Evolutionary conservation across 495 filamentous ascomycete genomes (phyloP), one percentile per base, ranked within the genome.

Genomic region (Xanthoparmelia taractica): DNA sequence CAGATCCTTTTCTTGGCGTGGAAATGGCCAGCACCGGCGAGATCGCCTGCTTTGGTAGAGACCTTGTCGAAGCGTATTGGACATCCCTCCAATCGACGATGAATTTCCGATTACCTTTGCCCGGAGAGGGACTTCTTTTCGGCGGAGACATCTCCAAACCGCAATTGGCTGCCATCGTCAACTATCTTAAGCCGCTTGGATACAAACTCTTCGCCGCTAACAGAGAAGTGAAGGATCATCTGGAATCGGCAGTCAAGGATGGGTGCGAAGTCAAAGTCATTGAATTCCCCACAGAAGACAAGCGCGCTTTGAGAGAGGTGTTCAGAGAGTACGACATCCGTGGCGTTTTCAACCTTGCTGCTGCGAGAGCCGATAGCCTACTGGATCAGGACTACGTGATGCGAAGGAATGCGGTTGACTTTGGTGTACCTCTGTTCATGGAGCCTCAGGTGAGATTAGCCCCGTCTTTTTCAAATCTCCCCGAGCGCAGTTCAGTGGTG

Each of bases 1-100:
- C 94, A 41, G 94, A 98, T 72, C 94, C 94, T 29, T 98, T 95
- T 85, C 84, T 98, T 47, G 93, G 94, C 55, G 94, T 98, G 50
- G 94, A 98, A 77, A 98, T 98, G 94, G 80, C 91, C 34, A 91
- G 86, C 70, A 98, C 94, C 29, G 94, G 94, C 73, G 94, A 98
- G 78, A 93, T 98, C 78, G 94, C 94, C 54, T 97, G 94, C 77
- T 98, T 98, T 78, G 94, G 94, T 65, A 96, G 91, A 78, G 81
- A 97, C 69, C 82, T 98, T 18, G 81, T 96, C 58, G 94, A 98
- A 75, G 95, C 94, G 37, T 98, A 98, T 83, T 97, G 94, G 94
- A 80, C 91, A 8, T 92, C 92, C 17, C 79, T 96, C 62, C 94
- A 98, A 78, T 92, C 91, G 29, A 94, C 91, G 66, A 98, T 97